Conservation (phyloP, 2,329 filamentous ascomycete species). For the Trichoderma afroharzianum region DNA sequence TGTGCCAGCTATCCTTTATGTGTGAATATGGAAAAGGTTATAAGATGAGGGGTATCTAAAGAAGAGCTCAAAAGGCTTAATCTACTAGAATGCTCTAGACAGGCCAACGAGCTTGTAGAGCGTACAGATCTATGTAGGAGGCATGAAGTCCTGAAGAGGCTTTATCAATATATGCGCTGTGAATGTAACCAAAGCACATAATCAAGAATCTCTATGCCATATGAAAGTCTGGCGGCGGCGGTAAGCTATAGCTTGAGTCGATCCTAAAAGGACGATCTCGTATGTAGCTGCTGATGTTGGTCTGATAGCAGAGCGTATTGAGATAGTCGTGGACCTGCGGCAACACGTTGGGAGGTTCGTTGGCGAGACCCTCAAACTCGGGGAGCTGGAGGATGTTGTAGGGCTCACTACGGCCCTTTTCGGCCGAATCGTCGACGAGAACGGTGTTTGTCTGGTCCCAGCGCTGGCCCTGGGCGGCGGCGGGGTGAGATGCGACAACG, state of each 20-base stretch:
- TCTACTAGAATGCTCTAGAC: neutral
- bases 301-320: constrained; percentile 50
- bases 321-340: constrained; percentile 61
- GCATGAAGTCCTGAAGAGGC: neutral
- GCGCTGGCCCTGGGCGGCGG: constrained; percentile 32
- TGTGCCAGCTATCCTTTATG: neutral
- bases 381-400: constrained; percentile 78
- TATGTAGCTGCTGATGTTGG: constrained; percentile 62
- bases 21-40: neutral
- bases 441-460: constrained; percentile 88
- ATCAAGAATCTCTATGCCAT: neutral
- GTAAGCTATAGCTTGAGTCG: constrained; percentile 27
- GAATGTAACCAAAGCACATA: neutral
- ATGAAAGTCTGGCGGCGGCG: neutral
- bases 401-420: constrained; percentile 81
- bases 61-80: neutral
- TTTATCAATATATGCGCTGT: neutral
- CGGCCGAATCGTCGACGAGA: constrained; percentile 76
- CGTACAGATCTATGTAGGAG: neutral
- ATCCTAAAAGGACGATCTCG: constrained; percentile 47
- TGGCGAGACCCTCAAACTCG: constrained; percentile 59
- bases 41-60: constrained; percentile 1
- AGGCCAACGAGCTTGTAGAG: neutral
- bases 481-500: constrained; percentile 45
- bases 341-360: constrained; percentile 44